phyloP scores from a whole-genome alignment of 495 filamentous ascomycete species.

The Neurospora tetrasperma region DNA sequence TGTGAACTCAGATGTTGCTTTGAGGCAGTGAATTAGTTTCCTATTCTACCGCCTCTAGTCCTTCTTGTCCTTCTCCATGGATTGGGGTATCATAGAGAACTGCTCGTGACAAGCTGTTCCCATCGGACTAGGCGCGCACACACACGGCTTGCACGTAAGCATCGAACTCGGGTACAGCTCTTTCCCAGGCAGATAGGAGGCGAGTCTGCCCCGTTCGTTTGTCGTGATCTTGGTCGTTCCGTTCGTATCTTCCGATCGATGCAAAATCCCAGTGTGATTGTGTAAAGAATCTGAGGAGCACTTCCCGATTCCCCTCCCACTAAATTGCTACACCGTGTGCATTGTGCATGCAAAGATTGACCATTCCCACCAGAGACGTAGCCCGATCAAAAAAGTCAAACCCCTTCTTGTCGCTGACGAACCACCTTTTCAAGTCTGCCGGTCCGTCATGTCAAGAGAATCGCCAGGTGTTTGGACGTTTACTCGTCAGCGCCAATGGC shows the following conservation, averaged over 20 bases:
- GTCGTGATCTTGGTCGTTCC: neutral
- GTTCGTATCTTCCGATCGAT: neutral
- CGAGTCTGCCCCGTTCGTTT: neutral
- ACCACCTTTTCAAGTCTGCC: slow-evolving; percentile 15
- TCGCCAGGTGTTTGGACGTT: slow-evolving; percentile 20
- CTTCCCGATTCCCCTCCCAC: slow-evolving; percentile 20
- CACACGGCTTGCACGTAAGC: neutral
- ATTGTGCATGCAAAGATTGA: slow-evolving; percentile 10
- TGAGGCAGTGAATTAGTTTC: neutral
- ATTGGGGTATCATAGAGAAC: neutral
- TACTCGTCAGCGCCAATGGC: slow-evolving; percentile 51
- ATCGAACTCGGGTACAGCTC: neutral
- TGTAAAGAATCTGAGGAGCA: slow-evolving; percentile 26
- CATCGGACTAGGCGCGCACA: neutral
- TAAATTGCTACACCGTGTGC: slow-evolving; percentile 1
- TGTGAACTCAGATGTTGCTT: neutral
- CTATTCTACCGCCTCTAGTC: neutral
- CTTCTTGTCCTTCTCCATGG: neutral
- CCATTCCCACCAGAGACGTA: slow-evolving; percentile 22
- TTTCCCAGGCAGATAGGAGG: neutral
- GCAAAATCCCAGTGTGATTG: slow-evolving; percentile 19
- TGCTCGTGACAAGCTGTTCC: neutral
- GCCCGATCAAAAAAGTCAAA: slow-evolving; percentile 24
- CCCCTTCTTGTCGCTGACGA: slow-evolving; percentile 24
- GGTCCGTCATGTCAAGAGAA: slow-evolving; percentile 21